Evolutionary conservation across 805 yeast genomes (phyloP), one percentile per base, ranked within the genome.

Genomic region (Candida gorgasii): DNA sequence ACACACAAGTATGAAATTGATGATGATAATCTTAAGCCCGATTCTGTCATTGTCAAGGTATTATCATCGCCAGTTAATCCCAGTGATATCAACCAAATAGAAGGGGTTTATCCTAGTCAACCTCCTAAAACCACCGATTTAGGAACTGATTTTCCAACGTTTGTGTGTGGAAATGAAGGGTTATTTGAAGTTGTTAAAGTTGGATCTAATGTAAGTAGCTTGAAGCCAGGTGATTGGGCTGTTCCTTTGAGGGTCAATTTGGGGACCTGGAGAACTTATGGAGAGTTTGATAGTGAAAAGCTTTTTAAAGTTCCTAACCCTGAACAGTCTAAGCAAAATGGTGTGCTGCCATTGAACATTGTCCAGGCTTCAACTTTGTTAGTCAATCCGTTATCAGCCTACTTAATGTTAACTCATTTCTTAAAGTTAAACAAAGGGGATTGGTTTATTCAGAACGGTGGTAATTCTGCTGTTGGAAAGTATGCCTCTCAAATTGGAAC

Each of bases 371-470:
- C 97, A 8, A 89, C 97, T 4, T 79, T 92, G 20, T 72, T 89
- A 5, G 98, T 93, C 38, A 93, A 93, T 61, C 97, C 99, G 3
- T 76, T 86, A 38, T 88, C 97, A 8, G 99, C 98, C 0, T 88
- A 81, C 55, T 86, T 88, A 63, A 78, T 93, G 86, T 82, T 92
- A 48, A 80, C 84, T 13, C 77, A 84, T 62, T 86, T 79, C 61
- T 78, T 67, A 40, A 72, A 78, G 42, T 65, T 85, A 55, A 62
- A 70, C 45, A 76, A 80, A 1, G 88, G 88, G 14, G 90, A 90
- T 61, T 93, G 96, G 96, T 79, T 93, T 49, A 82, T 93, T 48
- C 98, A 93, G 67, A 93, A 92, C 56, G 99, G 97, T 23, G 98
- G 96, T 26, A 93, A 89, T 51, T 88, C 96, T 6, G 95, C 93